These are phyloP conservation scores for Aspergillus bridgeri DNA, from an alignment of 495 filamentous ascomycete species.

Conservation along the genomic window DNA sequence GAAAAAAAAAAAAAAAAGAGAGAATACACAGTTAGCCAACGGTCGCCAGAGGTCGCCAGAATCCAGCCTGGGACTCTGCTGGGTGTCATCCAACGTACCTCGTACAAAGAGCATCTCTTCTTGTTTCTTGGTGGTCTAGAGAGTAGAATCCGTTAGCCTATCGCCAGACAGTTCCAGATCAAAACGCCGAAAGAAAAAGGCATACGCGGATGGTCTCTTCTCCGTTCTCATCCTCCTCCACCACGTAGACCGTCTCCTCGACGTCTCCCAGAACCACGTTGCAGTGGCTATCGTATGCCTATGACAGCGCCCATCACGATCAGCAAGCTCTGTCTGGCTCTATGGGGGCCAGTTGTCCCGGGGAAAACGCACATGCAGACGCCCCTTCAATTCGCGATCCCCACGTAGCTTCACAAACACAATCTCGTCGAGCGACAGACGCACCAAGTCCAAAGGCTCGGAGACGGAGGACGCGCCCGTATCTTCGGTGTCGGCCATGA, in stretches of 20 bases:
- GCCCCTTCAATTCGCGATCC: constrained; percentile 91
- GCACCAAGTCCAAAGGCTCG: constrained; percentile 92
- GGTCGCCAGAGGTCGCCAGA: background rate
- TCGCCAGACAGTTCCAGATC: background rate
- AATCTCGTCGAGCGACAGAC: constrained; percentile 87
- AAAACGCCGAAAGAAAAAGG: constrained; percentile 11
- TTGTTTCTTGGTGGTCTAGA: constrained; percentile 87
- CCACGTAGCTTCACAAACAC: constrained; percentile 97
- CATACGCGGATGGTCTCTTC: constrained; percentile 66
- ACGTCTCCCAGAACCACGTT: constrained; percentile 97
- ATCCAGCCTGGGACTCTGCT: background rate
- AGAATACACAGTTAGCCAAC: constrained; percentile 11
- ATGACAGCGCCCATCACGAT: background rate
- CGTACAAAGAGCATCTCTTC: constrained; percentile 99
- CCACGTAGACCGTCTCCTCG: constrained; percentile 92
- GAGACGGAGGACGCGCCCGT: constrained; percentile 59
- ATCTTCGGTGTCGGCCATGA: constrained; percentile 74
- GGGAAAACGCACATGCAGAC: constrained; percentile 70
- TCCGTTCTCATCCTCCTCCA: constrained; percentile 80
- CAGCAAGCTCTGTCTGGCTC: background rate
- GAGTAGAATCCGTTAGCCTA: constrained; percentile 13
- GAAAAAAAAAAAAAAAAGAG: too few relatives aligned
- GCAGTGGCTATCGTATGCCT: constrained; percentile 99
- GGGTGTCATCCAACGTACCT: constrained; percentile 54
- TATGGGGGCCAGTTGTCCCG: background rate